Conservation (phyloP, 192 early-diverging fungal genomes). For the Spinellus fusiger region DNA sequence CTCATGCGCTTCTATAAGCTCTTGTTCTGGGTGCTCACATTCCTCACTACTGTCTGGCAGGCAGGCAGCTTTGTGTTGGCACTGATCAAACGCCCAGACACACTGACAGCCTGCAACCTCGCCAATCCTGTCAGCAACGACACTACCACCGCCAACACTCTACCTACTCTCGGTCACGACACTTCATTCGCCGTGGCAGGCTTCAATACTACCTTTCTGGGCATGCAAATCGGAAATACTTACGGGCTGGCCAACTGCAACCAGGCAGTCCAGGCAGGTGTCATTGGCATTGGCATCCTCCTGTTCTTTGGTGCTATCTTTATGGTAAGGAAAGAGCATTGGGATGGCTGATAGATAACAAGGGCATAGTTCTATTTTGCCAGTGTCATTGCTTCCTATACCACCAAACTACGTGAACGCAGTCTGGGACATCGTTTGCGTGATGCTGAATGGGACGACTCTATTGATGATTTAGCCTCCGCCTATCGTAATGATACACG, state of each 20-base stretch:
- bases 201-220: conserved; percentile 20
- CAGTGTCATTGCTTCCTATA: conserved; percentile 16
- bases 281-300: conserved; percentile 20
- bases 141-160: not conserved
- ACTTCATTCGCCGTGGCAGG: conserved; percentile 1
- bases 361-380: conserved; percentile 22
- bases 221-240: conserved; percentile 22
- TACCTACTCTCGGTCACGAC: not conserved
- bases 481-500: conserved; percentile 17
- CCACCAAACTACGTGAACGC: conserved; percentile 16
- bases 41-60: conserved; percentile 21
- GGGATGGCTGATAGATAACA: not conserved
- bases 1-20: conserved; percentile 20
- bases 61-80: conserved; percentile 18
- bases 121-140: not conserved
- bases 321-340: conserved; percentile 16
- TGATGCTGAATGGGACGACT: conserved; percentile 28
- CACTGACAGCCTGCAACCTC: conserved; percentile 1
- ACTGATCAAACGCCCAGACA: conserved; percentile 11
- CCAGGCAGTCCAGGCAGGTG: conserved; percentile 27
- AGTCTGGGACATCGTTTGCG: conserved; percentile 27
- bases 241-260: conserved; percentile 28
- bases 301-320: conserved; percentile 22
- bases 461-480: conserved; percentile 11
- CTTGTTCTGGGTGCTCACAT: conserved; percentile 19